Conservation (phyloP, 805 yeast genomes). For the Barnettozyma botsteinii region DNA sequence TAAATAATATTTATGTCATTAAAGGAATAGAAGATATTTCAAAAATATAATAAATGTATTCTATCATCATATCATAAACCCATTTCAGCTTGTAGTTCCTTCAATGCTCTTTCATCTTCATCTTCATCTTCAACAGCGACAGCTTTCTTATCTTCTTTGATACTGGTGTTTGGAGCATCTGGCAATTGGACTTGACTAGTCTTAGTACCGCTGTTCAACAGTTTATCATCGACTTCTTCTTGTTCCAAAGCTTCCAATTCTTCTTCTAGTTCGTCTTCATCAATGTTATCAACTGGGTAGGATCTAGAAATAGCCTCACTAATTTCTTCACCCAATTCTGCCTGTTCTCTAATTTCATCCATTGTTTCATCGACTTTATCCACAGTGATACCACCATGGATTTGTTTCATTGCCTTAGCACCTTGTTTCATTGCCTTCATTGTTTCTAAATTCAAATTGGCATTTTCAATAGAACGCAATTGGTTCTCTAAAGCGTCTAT, state of each 20-base stretch:
- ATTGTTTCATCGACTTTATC: conserved; percentile 96
- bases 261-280: conserved; percentile 13
- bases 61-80: conserved; percentile 55
- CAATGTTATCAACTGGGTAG: conserved; percentile 68
- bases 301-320: conserved; percentile 96
- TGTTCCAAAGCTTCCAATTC: conserved; percentile 13
- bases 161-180: conserved; percentile 36
- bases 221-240: conserved; percentile 34
- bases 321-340: conserved; percentile 90
- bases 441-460: conserved; percentile 94
- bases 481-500: conserved; percentile 88
- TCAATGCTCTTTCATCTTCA: conserved; percentile 78
- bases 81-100: conserved; percentile 82
- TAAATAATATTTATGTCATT: background rate
- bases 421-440: conserved; percentile 99
- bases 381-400: conserved; percentile 90
- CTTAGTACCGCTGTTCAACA: conserved; percentile 38
- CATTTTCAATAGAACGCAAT: conserved; percentile 84
- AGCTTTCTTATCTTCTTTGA: conserved; percentile 23
- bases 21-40: background rate
- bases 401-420: conserved; percentile 92
- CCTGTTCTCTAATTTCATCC: conserved; percentile 98
- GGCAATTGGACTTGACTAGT: conserved; percentile 34
- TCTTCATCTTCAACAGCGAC: conserved; percentile 69
- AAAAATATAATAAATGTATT: background rate